Evolutionary conservation across 2,329 filamentous ascomycete species (phyloP).

Genomic region (Penicillium freii): DNA sequence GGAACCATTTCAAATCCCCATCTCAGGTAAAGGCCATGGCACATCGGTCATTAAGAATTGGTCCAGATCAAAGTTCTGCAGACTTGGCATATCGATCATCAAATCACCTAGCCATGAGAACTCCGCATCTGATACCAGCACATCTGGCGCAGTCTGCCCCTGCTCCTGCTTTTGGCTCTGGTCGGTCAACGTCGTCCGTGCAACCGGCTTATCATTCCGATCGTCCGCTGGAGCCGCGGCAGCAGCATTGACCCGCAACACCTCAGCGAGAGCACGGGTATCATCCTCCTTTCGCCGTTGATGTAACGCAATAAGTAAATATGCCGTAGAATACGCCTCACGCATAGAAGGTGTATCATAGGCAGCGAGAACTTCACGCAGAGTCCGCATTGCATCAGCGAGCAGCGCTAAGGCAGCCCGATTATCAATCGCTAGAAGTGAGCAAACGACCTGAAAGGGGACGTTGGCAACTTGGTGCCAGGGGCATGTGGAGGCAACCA

Average conservation of each 20-base stretch:
- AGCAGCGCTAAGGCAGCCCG: constrained; percentile 50
- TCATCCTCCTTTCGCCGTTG: constrained; percentile 51
- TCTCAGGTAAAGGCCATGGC: constrained; percentile 29
- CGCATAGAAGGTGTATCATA: constrained; percentile 51
- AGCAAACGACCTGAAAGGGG: constrained; percentile 58
- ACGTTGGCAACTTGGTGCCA: constrained; percentile 63
- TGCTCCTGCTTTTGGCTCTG: not conserved
- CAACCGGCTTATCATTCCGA: not conserved
- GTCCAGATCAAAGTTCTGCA: constrained; percentile 48
- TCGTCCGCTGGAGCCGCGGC: constrained; percentile 21
- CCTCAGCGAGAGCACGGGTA: constrained; percentile 38
- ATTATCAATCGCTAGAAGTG: constrained; percentile 56
- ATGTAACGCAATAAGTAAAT: constrained; percentile 54
- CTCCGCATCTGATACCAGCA: constrained; percentile 34
- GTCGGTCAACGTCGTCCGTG: not conserved
- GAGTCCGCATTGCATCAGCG: constrained; percentile 51
- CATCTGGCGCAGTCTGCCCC: constrained; percentile 13
- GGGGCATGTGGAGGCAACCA: constrained; percentile 48
- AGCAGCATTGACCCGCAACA: constrained; percentile 38
- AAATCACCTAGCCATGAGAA: constrained; percentile 47
- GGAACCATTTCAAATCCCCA: constrained; percentile 21
- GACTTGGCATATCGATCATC: constrained; percentile 46
- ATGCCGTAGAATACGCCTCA: constrained; percentile 56
- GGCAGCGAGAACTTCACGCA: constrained; percentile 43
- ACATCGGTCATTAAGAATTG: constrained; percentile 39